These are phyloP conservation scores for Ogataea haglerorum DNA, from an alignment of 805 yeast species.

Conservation along the genomic window DNA sequence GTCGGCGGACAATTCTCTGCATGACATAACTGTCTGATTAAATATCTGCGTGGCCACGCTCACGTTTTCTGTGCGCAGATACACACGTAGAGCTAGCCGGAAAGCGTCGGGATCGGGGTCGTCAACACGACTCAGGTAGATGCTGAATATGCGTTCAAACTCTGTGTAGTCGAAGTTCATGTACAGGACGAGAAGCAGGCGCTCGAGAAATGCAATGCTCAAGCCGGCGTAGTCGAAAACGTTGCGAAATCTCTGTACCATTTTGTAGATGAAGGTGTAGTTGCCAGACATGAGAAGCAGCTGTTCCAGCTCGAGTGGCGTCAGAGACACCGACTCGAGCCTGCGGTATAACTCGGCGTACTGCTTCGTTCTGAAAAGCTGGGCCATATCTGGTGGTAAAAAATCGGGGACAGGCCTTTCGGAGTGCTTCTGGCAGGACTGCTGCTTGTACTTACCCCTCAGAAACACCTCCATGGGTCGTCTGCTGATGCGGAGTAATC, in stretches of 20 bases:
- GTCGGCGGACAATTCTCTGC: conserved; percentile 12
- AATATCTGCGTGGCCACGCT: conserved; percentile 29
- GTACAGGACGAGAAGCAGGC: conserved; percentile 19
- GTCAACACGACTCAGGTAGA: conserved; percentile 14
- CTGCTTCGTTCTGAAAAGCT: background rate
- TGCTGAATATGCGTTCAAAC: conserved; percentile 23
- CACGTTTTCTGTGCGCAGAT: conserved; percentile 25
- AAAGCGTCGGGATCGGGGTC: conserved; percentile 18
- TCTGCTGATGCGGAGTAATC: background rate
- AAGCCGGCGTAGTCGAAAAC: conserved; percentile 18
- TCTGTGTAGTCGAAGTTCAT: conserved; percentile 22
- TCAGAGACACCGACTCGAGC: conserved; percentile 3
- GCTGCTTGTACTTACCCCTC: background rate
- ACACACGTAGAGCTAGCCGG: conserved; percentile 23
- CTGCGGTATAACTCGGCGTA: conserved; percentile 2
- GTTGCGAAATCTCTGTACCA: conserved; percentile 17
- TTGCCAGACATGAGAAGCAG: conserved; percentile 15
- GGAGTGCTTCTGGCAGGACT: background rate
- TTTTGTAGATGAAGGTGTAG: conserved; percentile 19
- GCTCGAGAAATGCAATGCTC: conserved; percentile 14
- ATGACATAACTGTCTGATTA: conserved; percentile 28
- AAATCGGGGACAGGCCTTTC: background rate
- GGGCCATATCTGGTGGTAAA: background rate
- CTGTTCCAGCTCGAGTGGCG: conserved; percentile 25
- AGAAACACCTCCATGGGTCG: conserved; percentile 3